Percentiles rank a stretch among this genome's conserved stretches.
Evolutionary conservation across 768 basidiomycete genomes (phyloP).

Genomic region (Suillus lakei): DNA sequence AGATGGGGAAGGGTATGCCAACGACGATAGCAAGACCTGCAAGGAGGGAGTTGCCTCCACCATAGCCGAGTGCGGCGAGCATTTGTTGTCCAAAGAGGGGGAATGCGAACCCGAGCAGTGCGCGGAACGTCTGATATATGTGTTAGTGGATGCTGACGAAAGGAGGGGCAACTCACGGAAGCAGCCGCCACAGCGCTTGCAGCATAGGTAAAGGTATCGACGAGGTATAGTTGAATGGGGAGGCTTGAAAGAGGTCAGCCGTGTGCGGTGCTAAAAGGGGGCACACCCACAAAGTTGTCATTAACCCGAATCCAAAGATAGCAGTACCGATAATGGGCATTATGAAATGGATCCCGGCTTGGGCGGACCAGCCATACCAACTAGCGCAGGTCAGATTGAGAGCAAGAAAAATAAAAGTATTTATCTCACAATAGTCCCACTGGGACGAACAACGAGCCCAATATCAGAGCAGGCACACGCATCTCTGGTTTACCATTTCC

Average conservation of each 20-base stretch:
- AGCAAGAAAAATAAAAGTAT: neutral
- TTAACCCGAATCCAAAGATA: conserved; percentile 65
- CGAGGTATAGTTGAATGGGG: conserved; percentile 71
- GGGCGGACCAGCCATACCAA: conserved; percentile 85
- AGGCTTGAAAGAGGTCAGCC: conserved; percentile 39
- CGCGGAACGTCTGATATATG: conserved; percentile 56
- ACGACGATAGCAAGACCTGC: too few species aligned
- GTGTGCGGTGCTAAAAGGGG: conserved; percentile 3
- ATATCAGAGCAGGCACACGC: conserved; percentile 37
- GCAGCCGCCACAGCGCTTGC: conserved; percentile 69
- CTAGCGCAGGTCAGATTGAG: conserved; percentile 34
- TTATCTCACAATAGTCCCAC: conserved; percentile 67
- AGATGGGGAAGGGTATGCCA: too few species aligned
- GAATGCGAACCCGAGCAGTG: conserved; percentile 65
- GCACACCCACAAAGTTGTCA: conserved; percentile 64
- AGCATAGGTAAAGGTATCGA: conserved; percentile 71
- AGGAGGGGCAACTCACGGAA: conserved; percentile 43
- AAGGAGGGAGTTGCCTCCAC: conserved; percentile 46
- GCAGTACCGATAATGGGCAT: conserved; percentile 71
- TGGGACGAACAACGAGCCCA: conserved; percentile 72
- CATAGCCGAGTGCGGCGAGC: conserved; percentile 62
- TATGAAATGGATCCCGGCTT: conserved; percentile 70
- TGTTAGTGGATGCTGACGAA: neutral
- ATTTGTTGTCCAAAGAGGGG: conserved; percentile 71
- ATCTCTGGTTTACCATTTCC: conserved; percentile 76